Conservation (phyloP, 768 basidiomycete species). For the Kwoniella bestiolae region DNA sequence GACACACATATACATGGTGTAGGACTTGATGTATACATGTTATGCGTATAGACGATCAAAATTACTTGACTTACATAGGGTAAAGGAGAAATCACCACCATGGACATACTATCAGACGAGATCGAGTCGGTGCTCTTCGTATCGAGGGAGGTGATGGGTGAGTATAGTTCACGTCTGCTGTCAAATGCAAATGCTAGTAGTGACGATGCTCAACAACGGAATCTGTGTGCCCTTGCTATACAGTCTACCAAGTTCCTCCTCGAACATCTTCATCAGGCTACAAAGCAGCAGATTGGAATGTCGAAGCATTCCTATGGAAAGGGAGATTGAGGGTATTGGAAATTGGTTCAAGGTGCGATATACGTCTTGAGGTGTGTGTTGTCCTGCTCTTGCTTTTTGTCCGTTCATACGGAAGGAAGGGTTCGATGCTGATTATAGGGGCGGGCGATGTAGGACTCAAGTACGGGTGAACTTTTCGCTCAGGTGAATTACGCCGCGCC, state of each 20-base stretch:
- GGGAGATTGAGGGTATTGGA: constrained; percentile 85
- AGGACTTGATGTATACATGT: background rate
- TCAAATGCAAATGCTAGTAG: background rate
- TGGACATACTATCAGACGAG: constrained; percentile 64
- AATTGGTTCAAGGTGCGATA: constrained; percentile 67
- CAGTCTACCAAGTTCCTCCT: constrained; percentile 91
- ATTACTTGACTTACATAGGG: too few species aligned
- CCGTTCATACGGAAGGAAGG: too few species aligned
- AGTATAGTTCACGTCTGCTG: constrained; percentile 22
- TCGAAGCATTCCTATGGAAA: constrained; percentile 86
- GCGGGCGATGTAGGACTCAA: constrained; percentile 37
- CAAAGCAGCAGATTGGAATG: constrained; percentile 90
- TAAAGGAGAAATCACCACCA: constrained; percentile 9
- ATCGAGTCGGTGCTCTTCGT: constrained; percentile 89
- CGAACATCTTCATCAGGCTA: constrained; percentile 85
- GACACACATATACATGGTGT: background rate
- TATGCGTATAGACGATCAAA: too few species aligned
- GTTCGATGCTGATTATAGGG: too few species aligned
- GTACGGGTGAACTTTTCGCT: constrained; percentile 73
- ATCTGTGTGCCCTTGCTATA: background rate
- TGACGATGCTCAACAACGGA: background rate
- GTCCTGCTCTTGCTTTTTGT: too few species aligned
- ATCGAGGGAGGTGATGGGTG: constrained; percentile 87
- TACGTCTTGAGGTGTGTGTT: constrained; percentile 85
- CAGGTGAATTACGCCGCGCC: constrained; percentile 77